Percentiles rank a stretch among this genome's conserved stretches.
Conservation (phyloP, 2,329 filamentous ascomycete genomes). For the Botrytis fabae region DNA sequence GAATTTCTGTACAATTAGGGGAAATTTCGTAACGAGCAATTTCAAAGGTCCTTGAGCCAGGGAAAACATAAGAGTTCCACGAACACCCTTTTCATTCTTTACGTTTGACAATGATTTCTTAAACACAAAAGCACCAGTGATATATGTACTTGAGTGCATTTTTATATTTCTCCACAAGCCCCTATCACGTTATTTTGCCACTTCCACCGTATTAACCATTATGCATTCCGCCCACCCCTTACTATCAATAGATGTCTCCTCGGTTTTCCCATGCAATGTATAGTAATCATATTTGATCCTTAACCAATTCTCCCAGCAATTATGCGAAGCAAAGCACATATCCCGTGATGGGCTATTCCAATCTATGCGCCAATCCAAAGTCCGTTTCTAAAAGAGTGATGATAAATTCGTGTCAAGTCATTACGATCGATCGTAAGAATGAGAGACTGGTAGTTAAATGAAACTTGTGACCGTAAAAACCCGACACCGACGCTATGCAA, state of each 20-base stretch:
- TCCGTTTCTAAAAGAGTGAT: slow-evolving; percentile 17
- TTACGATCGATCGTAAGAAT: slow-evolving; percentile 25
- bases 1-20: no score
- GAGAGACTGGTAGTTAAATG: slow-evolving; percentile 24
- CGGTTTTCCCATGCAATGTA: background rate
- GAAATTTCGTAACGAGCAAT: background rate
- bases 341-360: slow-evolving; percentile 17
- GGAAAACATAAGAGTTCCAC: background rate
- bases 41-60: no score
- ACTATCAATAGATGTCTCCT: background rate
- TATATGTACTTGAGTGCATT: background rate
- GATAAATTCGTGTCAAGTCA: slow-evolving; percentile 21
- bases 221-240: background rate
- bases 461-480: slow-evolving; percentile 21
- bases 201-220: slow-evolving; percentile 4
- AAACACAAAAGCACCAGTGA: background rate
- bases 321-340: slow-evolving; percentile 18
- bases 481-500: slow-evolving; percentile 24
- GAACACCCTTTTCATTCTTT: background rate
- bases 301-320: slow-evolving; percentile 14
- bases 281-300: background rate
- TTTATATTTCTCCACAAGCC: background rate
- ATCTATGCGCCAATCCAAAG: slow-evolving; percentile 24
- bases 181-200: background rate
- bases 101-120: background rate